Percentiles rank a stretch among this genome's conserved stretches.
These are phyloP conservation scores for Globisporangium apiculatum DNA, from an alignment of 352 stramenopile species.

Conservation along the genomic window DNA sequence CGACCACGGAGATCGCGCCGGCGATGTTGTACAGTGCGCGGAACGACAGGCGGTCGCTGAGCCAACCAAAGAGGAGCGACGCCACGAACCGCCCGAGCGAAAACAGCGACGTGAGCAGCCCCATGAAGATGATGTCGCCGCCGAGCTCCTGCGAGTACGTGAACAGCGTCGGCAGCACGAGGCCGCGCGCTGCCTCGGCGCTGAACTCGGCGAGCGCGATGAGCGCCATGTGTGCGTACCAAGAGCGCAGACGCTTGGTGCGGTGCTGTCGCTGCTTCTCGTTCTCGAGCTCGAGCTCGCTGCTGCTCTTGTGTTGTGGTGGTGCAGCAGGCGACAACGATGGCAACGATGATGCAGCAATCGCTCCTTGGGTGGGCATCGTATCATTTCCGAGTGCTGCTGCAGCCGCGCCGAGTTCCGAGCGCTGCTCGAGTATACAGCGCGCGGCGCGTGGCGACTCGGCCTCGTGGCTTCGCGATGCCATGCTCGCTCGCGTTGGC, in stretches of 20 bases:
- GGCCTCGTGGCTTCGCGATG: constrained; percentile 23
- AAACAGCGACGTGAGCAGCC: constrained; percentile 57
- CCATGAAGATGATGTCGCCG: constrained; percentile 46
- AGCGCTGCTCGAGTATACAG: neutral
- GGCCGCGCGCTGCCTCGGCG: constrained; percentile 44
- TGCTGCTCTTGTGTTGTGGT: neutral
- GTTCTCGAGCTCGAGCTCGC: neutral
- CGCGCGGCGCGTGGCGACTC: neutral
- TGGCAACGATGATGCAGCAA: neutral
- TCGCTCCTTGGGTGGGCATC: neutral
- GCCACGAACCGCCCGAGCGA: constrained; percentile 50
- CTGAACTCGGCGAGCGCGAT: constrained; percentile 55
- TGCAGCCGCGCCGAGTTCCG: constrained; percentile 1
- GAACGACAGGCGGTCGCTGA: constrained; percentile 59
- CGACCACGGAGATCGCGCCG: constrained; percentile 28
- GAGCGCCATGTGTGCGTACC: constrained; percentile 52
- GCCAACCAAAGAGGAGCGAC: constrained; percentile 51
- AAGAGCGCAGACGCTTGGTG: constrained; percentile 14
- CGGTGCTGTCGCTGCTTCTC: neutral
- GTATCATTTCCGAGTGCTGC: constrained; percentile 5
- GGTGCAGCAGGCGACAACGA: neutral
- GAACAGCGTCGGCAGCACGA: constrained; percentile 67
- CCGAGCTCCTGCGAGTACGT: constrained; percentile 51
- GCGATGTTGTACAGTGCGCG: constrained; percentile 44
- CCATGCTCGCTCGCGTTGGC: too few relatives aligned